Conservation (phyloP, 2,329 filamentous ascomycete species). For the Phialophora macrospora region DNA sequence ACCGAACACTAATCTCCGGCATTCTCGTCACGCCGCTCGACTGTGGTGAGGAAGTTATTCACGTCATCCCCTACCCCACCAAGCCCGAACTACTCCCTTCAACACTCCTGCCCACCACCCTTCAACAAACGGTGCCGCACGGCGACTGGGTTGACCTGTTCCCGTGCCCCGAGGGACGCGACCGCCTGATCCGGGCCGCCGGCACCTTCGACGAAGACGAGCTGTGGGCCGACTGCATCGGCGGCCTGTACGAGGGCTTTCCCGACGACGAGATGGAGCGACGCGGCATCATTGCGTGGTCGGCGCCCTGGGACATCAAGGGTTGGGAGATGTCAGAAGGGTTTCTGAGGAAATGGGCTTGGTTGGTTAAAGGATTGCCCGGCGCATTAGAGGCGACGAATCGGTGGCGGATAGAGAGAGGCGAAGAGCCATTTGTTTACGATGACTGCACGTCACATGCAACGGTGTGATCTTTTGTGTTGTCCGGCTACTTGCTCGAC, state of each 20-base stretch:
- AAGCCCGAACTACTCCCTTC: conserved; percentile 20
- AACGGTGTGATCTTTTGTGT: too few species aligned
- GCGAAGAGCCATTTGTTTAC: conserved; percentile 24
- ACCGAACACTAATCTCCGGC: conserved; percentile 11
- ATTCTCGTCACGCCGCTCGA: conserved; percentile 19
- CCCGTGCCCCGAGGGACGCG: conserved; percentile 47
- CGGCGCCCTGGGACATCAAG: conserved; percentile 47
- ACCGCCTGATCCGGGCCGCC: conserved; percentile 47
- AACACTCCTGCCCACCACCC: conserved; percentile 43
- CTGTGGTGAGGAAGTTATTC: conserved; percentile 10
- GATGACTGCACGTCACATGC: background rate
- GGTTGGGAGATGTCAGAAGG: conserved; percentile 53
- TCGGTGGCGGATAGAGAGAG: conserved; percentile 31
- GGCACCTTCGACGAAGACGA: conserved; percentile 50
- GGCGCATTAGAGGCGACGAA: conserved; percentile 36
- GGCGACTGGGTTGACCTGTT: conserved; percentile 52
- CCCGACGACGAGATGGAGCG: conserved; percentile 49
- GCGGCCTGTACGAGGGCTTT: conserved; percentile 42
- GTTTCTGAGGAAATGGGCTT: conserved; percentile 45
- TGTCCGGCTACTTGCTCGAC: background rate
- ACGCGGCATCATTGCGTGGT: conserved; percentile 54
- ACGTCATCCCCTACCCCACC: conserved; percentile 11
- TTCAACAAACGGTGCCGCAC: conserved; percentile 50
- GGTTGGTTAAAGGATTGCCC: conserved; percentile 31
- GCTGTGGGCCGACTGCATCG: conserved; percentile 52